Conservation (phyloP, 768 basidiomycete species). For the Piloderma croceum region DNA sequence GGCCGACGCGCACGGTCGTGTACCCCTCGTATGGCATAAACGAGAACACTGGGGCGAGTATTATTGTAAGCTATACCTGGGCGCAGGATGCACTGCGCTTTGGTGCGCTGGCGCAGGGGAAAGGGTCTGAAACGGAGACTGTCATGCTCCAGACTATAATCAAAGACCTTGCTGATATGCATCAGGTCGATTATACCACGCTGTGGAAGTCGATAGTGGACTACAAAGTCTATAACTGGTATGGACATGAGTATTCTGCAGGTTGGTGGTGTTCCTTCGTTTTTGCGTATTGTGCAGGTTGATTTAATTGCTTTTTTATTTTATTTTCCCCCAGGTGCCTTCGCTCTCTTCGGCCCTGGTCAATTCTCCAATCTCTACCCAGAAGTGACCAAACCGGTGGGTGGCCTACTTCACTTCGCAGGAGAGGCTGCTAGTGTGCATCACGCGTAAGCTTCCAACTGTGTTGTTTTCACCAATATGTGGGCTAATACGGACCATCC, state of each 20-base stretch:
- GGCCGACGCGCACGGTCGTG: too few relatives aligned
- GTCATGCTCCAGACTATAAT: slow-evolving; percentile 23
- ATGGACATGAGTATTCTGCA: slow-evolving; percentile 15
- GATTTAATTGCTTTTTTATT: too few relatives aligned
- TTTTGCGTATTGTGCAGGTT: too few relatives aligned
- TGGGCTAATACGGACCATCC: too few relatives aligned
- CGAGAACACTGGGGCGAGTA: slow-evolving; percentile 5
- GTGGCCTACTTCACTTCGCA: slow-evolving; percentile 26
- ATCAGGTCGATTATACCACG: slow-evolving; percentile 14
- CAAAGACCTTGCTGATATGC: slow-evolving; percentile 25
- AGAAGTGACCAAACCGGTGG: slow-evolving; percentile 17
- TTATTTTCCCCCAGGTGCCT: slow-evolving; percentile 13
- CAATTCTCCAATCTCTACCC: slow-evolving; percentile 20
- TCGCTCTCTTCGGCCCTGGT: slow-evolving; percentile 20
- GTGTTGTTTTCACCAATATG: too few relatives aligned
- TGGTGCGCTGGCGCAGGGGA: slow-evolving; percentile 21
- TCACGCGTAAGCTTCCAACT: slow-evolving; percentile 19
- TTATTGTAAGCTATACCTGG: slow-evolving; percentile 26
- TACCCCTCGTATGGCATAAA: slow-evolving; percentile 30
- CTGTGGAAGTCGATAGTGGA: slow-evolving; percentile 18
- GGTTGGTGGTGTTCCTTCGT: too few relatives aligned
- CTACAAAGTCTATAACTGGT: slow-evolving; percentile 21
- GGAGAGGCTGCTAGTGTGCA: slow-evolving; percentile 30
- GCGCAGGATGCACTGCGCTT: slow-evolving; percentile 25
- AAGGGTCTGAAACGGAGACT: slow-evolving; percentile 16